These are phyloP conservation scores for Paecilomyces formosus DNA, from an alignment of 2,329 filamentous ascomycete genomes.

Conservation along the genomic window DNA sequence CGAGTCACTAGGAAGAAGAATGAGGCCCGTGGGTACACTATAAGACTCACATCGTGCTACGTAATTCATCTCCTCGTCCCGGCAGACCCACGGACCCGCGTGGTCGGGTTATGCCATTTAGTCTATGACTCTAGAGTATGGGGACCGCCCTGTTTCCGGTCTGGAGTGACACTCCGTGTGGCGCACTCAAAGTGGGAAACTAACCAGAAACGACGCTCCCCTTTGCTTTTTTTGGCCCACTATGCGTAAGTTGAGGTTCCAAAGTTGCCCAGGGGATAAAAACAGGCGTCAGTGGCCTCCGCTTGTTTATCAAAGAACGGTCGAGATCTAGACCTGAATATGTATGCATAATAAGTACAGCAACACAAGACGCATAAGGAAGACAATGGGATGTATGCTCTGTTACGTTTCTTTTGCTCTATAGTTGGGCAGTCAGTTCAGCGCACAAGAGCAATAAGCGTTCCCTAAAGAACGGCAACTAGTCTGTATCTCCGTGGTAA, in stretches of 20 bases:
- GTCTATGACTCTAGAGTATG: background rate
- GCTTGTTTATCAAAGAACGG: background rate
- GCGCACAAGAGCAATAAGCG: background rate
- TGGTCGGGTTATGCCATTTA: background rate
- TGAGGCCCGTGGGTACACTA: background rate
- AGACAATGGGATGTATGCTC: background rate
- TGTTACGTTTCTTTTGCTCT: background rate
- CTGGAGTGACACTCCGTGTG: background rate
- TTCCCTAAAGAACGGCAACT: background rate
- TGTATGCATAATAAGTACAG: background rate
- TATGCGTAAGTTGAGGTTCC: background rate
- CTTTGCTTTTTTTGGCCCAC: background rate
- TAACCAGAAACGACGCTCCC: background rate
- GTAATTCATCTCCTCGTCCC: background rate
- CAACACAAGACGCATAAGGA: background rate
- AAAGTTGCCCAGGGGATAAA: background rate
- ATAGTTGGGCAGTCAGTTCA: background rate
- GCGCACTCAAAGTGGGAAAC: background rate
- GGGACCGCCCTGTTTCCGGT: background rate
- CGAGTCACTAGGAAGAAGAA: background rate
- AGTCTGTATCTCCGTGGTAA: background rate
- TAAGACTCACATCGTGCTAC: background rate
- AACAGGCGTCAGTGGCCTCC: background rate
- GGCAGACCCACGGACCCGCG: background rate
- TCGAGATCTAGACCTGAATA: background rate